These are phyloP conservation scores for Psilocybe subaeruginosa DNA, from an alignment of 768 basidiomycete species.

Conservation along the genomic window DNA sequence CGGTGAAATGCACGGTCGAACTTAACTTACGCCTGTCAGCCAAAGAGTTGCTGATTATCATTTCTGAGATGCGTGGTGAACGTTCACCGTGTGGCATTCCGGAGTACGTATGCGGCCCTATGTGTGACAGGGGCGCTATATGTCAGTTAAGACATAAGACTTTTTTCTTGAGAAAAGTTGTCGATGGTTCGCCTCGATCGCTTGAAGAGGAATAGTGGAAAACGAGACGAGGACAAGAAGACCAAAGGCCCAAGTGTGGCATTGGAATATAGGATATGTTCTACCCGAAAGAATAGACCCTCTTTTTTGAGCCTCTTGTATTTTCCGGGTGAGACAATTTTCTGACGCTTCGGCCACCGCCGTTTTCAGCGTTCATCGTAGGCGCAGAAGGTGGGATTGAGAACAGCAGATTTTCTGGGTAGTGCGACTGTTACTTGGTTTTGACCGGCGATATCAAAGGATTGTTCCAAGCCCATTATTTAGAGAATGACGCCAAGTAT, in stretches of 20 bases:
- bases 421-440: background rate
- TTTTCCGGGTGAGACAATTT: background rate
- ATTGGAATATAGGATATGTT: background rate
- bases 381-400: too few species aligned
- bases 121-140: background rate
- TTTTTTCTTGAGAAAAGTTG: background rate
- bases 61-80: background rate
- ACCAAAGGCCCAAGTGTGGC: background rate
- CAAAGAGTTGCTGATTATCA: background rate
- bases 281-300: background rate
- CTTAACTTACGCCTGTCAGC: background rate
- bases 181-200: background rate
- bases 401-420: too few species aligned
- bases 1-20: too few species aligned
- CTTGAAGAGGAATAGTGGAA: background rate
- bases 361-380: background rate
- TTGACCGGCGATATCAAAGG: background rate
- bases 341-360: background rate
- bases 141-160: background rate
- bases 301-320: background rate
- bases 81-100: background rate
- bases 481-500: background rate
- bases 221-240: background rate
- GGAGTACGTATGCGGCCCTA: background rate
- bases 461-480: background rate